Evolutionary conservation across 768 basidiomycete species (phyloP), one percentile per base, ranked within the genome.

Genomic region (Termitomyces sp.): DNA sequence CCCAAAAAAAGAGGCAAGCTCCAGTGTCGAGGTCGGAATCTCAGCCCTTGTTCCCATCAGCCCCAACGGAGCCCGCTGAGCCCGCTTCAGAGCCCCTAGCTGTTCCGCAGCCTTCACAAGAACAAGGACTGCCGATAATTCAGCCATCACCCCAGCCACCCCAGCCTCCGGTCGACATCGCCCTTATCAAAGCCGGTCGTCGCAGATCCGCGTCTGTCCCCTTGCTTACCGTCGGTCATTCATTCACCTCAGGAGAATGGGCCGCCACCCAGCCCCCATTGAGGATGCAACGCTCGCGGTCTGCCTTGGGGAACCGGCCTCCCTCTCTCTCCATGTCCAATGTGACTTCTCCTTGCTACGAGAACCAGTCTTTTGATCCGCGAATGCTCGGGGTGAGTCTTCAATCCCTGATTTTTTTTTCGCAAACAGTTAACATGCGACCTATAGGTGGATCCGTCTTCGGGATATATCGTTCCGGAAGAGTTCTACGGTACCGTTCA

Each of bases 171-270:
- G 47, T 34, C 64, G 68, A 59, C 50, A 63, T 60, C 51, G 60
- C 61, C 52, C 48, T 51, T 18, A 52, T 65, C 27, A 65, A 67
- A 50, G 57, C 65, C 16, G 59, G 60, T n/a, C 68, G 68, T 42
- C 71, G 70, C 37, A 64, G 70, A 42, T 71, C 69, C 10, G 62
- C 68, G 3, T 75, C 72, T n/a, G 69, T 72, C 18, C 74, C 74
- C 47, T 63, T 59, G 58, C 65, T 57, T 61, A 62, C 65, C 51
- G 62, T 55, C 49, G 29, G 39, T 5, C 61, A 24, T 58, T 34
- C 56, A 27, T 54, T 47, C 29, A 54, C 55, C 26, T 14, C 59
- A 1, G 51, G n/a, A 42, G 41, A 42, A 6, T 63, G 59, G 61
- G n/a, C 32, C 24, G 7, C 44, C 7, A 8, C 26, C 16, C 55